phyloP scores from a whole-genome alignment of 2,329 filamentous ascomycete genomes.

The Hymenoscyphus scutula region DNA sequence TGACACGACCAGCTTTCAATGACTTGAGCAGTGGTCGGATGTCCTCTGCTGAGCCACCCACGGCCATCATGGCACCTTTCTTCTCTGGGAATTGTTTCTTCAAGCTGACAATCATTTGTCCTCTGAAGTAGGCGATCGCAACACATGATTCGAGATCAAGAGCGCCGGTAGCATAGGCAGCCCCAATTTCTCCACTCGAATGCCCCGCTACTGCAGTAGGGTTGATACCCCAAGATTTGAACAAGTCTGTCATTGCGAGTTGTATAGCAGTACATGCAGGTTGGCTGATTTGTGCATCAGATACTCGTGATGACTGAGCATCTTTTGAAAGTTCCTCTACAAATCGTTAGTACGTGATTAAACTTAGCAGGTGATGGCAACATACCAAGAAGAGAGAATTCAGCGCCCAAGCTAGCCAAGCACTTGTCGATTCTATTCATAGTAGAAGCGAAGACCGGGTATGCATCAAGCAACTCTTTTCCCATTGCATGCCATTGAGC shows the following conservation, averaged over 20 bases:
- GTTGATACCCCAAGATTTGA: slow-evolving; percentile 44
- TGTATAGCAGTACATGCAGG: slow-evolving; percentile 49
- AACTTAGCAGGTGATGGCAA: slow-evolving; percentile 6
- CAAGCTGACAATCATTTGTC: slow-evolving; percentile 34
- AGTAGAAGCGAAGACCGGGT: slow-evolving; percentile 39
- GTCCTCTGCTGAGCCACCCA: slow-evolving; percentile 36
- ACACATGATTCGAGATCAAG: slow-evolving; percentile 37
- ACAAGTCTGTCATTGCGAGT: slow-evolving; percentile 44
- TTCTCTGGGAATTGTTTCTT: slow-evolving; percentile 24
- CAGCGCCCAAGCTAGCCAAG: slow-evolving; percentile 38
- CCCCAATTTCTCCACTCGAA: slow-evolving; percentile 49
- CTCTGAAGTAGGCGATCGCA: slow-evolving; percentile 46
- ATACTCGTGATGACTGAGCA: slow-evolving; percentile 37
- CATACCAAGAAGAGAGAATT: slow-evolving; percentile 24
- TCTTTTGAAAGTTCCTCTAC: slow-evolving; percentile 40
- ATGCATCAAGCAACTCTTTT: slow-evolving; percentile 31
- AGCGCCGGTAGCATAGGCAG: slow-evolving; percentile 44
- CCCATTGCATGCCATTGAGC: slow-evolving; percentile 35
- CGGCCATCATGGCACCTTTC: slow-evolving; percentile 54
- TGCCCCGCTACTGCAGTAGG: slow-evolving; percentile 45
- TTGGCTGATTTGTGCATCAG: slow-evolving; percentile 44
- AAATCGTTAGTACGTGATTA: not conserved
- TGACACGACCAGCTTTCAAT: slow-evolving; percentile 30
- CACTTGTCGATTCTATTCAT: slow-evolving; percentile 37
- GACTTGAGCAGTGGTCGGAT: slow-evolving; percentile 39